These are phyloP conservation scores for Cordyceps cateniannulata DNA, from an alignment of 2,329 filamentous ascomycete genomes.

Conservation along the genomic window DNA sequence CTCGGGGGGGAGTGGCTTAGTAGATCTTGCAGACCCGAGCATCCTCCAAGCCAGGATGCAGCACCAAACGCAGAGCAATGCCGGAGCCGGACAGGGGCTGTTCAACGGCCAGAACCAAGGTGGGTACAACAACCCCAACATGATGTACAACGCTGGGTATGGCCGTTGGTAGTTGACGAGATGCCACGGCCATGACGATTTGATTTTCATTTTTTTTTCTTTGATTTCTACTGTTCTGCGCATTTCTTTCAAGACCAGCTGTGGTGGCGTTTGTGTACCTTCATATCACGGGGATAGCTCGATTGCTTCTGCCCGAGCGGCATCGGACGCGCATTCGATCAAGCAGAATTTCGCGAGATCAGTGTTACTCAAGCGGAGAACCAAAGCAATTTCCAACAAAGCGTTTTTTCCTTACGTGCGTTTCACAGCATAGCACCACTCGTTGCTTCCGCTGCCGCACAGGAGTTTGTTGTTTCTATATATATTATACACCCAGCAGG, in stretches of 20 bases:
- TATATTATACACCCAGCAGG: slow-evolving; percentile 18
- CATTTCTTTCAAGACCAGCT: slow-evolving; percentile 18
- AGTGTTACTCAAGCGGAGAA: slow-evolving; percentile 21
- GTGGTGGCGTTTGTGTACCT: slow-evolving; percentile 25
- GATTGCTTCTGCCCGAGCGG: slow-evolving; percentile 22
- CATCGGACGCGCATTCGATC: slow-evolving; percentile 25
- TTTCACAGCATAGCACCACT: slow-evolving; percentile 15
- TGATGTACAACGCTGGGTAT: slow-evolving; percentile 74
- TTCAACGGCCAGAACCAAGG: slow-evolving; percentile 86
- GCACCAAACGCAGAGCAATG: slow-evolving; percentile 75
- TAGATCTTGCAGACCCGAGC: slow-evolving; percentile 99
- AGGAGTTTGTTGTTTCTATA: slow-evolving; percentile 11
- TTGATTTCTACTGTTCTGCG: slow-evolving; percentile 17
- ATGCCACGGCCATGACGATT: slow-evolving; percentile 15
- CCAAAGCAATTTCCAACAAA: slow-evolving; percentile 22
- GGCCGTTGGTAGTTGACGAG: slow-evolving; percentile 54
- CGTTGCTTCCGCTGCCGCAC: neutral
- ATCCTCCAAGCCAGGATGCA: slow-evolving; percentile 98
- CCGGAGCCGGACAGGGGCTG: slow-evolving; percentile 80
- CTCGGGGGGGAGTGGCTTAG: slow-evolving; percentile 97
- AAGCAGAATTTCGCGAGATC: slow-evolving; percentile 26
- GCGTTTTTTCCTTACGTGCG: slow-evolving; percentile 21
- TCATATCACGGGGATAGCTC: slow-evolving; percentile 17
- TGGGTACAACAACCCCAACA: slow-evolving; percentile 79
- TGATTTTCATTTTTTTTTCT: slow-evolving; percentile 16